Evolutionary conservation across 177 flowering plant genomes (phyloP).

Genomic region (Vitis hybrid): DNA sequence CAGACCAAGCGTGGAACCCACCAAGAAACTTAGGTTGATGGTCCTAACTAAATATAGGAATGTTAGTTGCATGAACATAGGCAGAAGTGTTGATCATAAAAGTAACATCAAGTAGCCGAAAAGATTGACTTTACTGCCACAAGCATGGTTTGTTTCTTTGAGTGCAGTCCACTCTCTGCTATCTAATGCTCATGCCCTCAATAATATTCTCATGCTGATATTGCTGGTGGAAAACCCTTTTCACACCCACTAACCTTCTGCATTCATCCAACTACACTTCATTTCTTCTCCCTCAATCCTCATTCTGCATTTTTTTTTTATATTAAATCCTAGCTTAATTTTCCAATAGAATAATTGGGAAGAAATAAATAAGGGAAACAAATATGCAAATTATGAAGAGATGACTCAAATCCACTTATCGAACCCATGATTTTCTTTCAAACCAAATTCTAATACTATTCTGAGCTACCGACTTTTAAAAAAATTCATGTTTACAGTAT

Average conservation of each 20-base stretch:
- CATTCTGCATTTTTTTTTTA: not conserved
- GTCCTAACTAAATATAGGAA: not conserved
- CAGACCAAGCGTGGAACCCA: conserved; percentile 10
- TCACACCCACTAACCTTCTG: conserved; percentile 13
- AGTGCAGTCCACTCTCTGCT: conserved; percentile 45
- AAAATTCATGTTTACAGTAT: too few relatives aligned
- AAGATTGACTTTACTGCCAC: conserved; percentile 36
- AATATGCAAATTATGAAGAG: too few relatives aligned
- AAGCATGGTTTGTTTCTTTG: conserved; percentile 36
- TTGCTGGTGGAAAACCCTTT: conserved; percentile 11
- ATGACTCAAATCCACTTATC: too few relatives aligned
- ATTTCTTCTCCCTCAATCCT: not conserved
- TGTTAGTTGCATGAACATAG: conserved; percentile 10
- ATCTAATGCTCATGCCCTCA: too few relatives aligned
- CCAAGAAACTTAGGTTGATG: conserved; percentile 3
- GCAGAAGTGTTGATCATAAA: conserved; percentile 14
- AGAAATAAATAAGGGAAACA: too few relatives aligned
- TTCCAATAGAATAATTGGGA: not conserved
- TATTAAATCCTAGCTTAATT: not conserved
- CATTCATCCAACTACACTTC: not conserved
- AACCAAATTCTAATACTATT: too few relatives aligned
- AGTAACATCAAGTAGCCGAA: conserved; percentile 22
- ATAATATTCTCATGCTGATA: not conserved
- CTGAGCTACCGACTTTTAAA: too few relatives aligned
- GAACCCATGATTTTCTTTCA: too few relatives aligned